Percentiles rank a stretch among this genome's conserved stretches.
Conservation (phyloP, 1,284 basidiomycete species). For the Porogramme epimiltina region DNA sequence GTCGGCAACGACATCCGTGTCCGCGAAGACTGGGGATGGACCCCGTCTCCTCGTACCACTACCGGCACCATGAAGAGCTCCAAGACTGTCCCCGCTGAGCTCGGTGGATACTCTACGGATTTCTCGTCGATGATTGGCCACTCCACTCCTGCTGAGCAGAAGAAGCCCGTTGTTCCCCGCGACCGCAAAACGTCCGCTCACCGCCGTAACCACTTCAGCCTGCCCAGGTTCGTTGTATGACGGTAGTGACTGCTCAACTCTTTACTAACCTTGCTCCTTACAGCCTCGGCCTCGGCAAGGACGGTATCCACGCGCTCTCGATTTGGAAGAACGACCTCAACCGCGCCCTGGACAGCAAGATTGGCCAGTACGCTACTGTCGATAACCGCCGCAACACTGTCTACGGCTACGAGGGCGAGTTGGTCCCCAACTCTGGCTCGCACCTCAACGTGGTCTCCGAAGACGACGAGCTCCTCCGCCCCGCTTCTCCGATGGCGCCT, state of each 20-base stretch:
- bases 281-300: conserved; percentile 68
- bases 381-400: conserved; percentile 49
- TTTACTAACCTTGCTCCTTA: neutral
- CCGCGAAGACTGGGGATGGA: conserved; percentile 43
- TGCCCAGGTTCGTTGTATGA: conserved; percentile 52
- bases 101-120: conserved; percentile 38
- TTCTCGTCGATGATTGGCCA: conserved; percentile 58
- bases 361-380: conserved; percentile 40
- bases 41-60: conserved; percentile 40
- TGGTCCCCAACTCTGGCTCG: conserved; percentile 25
- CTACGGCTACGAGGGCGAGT: conserved; percentile 38
- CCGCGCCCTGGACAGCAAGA: conserved; percentile 45
- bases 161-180: conserved; percentile 24
- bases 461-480: conserved; percentile 35
- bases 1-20: conserved; percentile 57
- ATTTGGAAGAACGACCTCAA: conserved; percentile 54
- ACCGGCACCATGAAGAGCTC: conserved; percentile 28
- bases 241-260: neutral
- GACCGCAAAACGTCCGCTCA: conserved; percentile 51
- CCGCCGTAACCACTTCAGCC: conserved; percentile 61
- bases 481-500: conserved; percentile 19
- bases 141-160: conserved; percentile 51
- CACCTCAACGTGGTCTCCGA: conserved; percentile 42
- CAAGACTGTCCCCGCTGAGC: conserved; percentile 26
- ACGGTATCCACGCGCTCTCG: conserved; percentile 50